Evolutionary conservation across 768 basidiomycete species (phyloP).

Genomic region (Macrolepiota albuminosa): DNA sequence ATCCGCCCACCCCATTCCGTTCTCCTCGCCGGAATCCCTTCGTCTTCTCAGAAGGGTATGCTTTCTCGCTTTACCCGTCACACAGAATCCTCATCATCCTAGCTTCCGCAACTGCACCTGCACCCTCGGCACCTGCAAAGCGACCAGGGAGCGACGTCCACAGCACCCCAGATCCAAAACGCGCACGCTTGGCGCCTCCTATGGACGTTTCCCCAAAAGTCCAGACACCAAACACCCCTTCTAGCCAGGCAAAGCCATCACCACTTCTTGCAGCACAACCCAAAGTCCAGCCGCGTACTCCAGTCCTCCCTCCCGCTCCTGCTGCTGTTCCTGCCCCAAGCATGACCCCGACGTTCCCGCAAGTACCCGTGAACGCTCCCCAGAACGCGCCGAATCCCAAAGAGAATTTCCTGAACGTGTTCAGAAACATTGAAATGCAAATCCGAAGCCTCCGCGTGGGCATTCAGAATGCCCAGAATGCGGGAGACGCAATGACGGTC

Average conservation of each 20-base stretch:
- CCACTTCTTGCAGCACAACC: constrained; percentile 15
- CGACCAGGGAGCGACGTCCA: constrained; percentile 34
- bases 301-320: background rate
- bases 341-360: background rate
- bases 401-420: background rate
- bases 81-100: background rate
- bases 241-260: constrained; percentile 21
- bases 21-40: constrained; percentile 44
- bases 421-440: constrained; percentile 4
- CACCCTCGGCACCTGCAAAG: constrained; percentile 23
- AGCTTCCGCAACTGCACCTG: background rate
- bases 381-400: background rate
- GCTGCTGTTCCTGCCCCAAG: background rate
- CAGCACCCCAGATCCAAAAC: constrained; percentile 40
- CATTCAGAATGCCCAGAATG: constrained; percentile 8
- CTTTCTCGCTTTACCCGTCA: background rate
- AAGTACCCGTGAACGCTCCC: background rate
- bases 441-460: constrained; percentile 1
- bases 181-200: constrained; percentile 28
- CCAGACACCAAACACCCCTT: constrained; percentile 17
- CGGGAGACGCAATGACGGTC: constrained; percentile 4
- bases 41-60: constrained; percentile 27
- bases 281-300: constrained; percentile 14
- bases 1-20: constrained; percentile 42
- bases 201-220: constrained; percentile 19